Percentiles rank a stretch among this genome's conserved stretches.
Evolutionary conservation across 2,329 filamentous ascomycete genomes (phyloP).

Genomic region (Aspergillus sp.): DNA sequence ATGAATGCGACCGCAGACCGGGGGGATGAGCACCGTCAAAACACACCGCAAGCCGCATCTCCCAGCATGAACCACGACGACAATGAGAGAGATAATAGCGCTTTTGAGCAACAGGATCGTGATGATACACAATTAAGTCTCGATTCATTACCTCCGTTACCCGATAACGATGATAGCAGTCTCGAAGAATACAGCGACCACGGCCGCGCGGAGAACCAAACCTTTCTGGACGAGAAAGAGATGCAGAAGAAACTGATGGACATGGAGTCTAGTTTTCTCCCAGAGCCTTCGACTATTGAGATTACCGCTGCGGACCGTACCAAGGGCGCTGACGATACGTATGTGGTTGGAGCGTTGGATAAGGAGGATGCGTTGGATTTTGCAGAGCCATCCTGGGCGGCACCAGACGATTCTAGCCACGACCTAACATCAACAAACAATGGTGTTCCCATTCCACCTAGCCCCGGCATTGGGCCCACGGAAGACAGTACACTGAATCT

Average conservation of each 20-base stretch:
- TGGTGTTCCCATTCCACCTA: constrained; percentile 21
- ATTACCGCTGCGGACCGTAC: constrained; percentile 28
- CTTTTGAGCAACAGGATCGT: constrained; percentile 19
- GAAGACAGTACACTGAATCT: constrained; percentile 18
- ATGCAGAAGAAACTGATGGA: constrained; percentile 62
- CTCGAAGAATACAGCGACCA: constrained; percentile 33
- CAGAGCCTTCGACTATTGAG: constrained; percentile 51
- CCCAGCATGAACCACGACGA: constrained; percentile 18
- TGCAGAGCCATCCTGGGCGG: constrained; percentile 27
- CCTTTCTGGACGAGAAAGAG: constrained; percentile 55
- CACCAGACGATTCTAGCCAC: constrained; percentile 24
- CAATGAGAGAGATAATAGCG: constrained; percentile 16
- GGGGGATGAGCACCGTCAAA: constrained; percentile 11
- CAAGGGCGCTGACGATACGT: constrained; percentile 45
- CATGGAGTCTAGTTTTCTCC: constrained; percentile 64
- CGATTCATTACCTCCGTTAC: constrained; percentile 31
- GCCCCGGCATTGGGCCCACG: constrained; percentile 17
- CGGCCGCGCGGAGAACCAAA: constrained; percentile 39
- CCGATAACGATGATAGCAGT: constrained; percentile 37
- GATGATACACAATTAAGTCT: constrained; percentile 29
- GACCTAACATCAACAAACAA: constrained; percentile 19
- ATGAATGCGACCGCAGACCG: constrained; percentile 20
- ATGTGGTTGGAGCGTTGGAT: constrained; percentile 39
- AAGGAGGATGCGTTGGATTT: constrained; percentile 25
- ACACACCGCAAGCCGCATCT: constrained; percentile 19